Evolutionary conservation across 208 protist genomes (phyloP), one percentile per base, ranked within the genome.

Genomic region (Blastocrithidia nonstop): DNA sequence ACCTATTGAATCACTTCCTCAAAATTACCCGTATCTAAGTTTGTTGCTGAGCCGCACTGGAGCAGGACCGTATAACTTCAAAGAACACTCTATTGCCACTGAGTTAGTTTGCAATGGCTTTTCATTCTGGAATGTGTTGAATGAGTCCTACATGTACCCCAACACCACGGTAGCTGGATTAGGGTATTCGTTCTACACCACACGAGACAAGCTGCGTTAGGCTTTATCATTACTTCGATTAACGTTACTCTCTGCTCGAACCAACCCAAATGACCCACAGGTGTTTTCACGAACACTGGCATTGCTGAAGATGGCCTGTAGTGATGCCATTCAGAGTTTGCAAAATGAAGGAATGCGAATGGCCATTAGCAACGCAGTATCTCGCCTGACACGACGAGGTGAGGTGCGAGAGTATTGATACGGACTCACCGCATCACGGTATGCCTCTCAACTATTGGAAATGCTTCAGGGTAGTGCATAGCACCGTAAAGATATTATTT

Each of bases 41-140:
- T 56, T 67, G 15, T 68, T 88, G 19, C 29, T 88, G 4, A 78
- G 60, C 6, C 55, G 52, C 9, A 73, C 81, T 32, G 83, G 83
- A 3, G 74, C 80, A 9, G 75, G 74, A 2, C 13, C 27, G 15
- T 58, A 74, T 31, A 80, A 66, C 6, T 93, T 72, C 62, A 88
- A 88, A 49, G 77, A 88, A 16, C 60, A 77, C 24, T 73, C 68
- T 37, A 68, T 93, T 31, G 77, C 43, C n/a, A 66, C 67, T 25
- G 76, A 93, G 45, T 68, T 93, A 11, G 69, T 73, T 24, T 93
- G 76, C 65, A 65, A 71, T 17, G 83, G 83, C 42, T 93, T 93
- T 57, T 43, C 44, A 33, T 88, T 87, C 65, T 45, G 58, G 8
- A 66, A 72, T 9, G 25, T 73, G 25, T 57, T 88, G 26, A 87